Evolutionary conservation across 495 filamentous ascomycete species (phyloP).

Genomic region (Penicillium alfredii): DNA sequence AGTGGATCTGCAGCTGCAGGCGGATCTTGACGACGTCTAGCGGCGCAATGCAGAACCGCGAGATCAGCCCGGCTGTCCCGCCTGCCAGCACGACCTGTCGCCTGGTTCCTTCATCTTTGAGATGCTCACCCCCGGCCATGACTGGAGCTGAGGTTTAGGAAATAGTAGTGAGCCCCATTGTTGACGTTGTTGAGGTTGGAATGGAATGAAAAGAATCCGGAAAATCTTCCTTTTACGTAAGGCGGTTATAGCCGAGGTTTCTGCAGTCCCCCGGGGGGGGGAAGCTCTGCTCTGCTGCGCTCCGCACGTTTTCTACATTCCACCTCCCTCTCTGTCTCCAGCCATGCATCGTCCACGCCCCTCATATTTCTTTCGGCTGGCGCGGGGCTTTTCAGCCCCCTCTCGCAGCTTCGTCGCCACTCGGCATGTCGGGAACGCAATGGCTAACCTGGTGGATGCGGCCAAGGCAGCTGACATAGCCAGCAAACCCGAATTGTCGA

Average conservation of each 20-base stretch:
- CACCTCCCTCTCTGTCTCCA: background rate
- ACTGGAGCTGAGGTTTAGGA: no score
- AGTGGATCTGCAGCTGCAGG: conserved; percentile 84
- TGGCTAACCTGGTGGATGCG: no score
- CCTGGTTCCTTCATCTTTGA: conserved; percentile 91
- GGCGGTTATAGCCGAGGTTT: no score
- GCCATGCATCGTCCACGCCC: conserved; percentile 11
- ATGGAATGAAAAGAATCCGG: conserved; percentile 1
- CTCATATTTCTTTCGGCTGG: conserved; percentile 4
- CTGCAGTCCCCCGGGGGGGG: no score
- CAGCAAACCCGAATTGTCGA: no score
- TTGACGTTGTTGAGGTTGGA: background rate
- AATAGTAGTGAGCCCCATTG: background rate
- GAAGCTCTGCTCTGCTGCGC: no score
- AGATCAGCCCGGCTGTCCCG: conserved; percentile 81
- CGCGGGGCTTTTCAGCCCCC: conserved; percentile 5
- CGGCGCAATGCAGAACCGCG: conserved; percentile 88
- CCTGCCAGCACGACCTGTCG: conserved; percentile 79
- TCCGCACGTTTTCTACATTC: no score
- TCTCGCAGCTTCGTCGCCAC: conserved; percentile 9
- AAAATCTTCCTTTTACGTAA: no score
- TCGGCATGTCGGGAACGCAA: no score
- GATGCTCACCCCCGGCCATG: conserved; percentile 67
- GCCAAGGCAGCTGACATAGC: no score
- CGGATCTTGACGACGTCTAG: conserved; percentile 96